These are phyloP conservation scores for Saraca asoca DNA, from an alignment of 331 rosid species.

Conservation along the genomic window DNA sequence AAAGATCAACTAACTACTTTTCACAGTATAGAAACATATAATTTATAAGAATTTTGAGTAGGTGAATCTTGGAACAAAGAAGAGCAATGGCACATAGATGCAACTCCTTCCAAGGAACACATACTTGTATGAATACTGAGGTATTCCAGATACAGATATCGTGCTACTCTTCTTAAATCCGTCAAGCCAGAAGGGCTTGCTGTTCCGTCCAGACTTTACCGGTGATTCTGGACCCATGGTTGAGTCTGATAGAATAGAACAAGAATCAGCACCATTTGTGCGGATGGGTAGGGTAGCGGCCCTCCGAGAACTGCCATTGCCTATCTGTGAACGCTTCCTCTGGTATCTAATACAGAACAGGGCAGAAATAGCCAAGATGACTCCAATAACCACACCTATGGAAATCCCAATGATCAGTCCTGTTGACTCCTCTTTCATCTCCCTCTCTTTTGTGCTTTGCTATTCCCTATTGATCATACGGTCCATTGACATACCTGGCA, in stretches of 20 bases:
- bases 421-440: constrained; percentile 82
- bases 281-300: constrained; percentile 89
- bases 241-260: constrained; percentile 81
- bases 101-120: constrained; percentile 31
- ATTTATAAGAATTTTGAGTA: constrained; percentile 1
- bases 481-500: constrained; percentile 60
- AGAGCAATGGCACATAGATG: constrained; percentile 2
- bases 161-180: constrained; percentile 77
- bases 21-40: constrained; percentile 1
- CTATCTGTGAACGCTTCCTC: constrained; percentile 81
- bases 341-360: constrained; percentile 81
- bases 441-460: constrained; percentile 25
- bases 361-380: constrained; percentile 76
- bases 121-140: constrained; percentile 91
- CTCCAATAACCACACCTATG: constrained; percentile 90
- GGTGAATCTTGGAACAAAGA: constrained; percentile 14
- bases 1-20: neutral
- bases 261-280: constrained; percentile 78
- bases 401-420: constrained; percentile 94
- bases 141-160: constrained; percentile 90
- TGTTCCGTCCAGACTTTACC: constrained; percentile 67
- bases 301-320: constrained; percentile 91
- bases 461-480: constrained; percentile 49
- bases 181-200: constrained; percentile 70
- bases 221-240: constrained; percentile 94